These are phyloP conservation scores for Kappamyces sp. DNA, from an alignment of 192 early-diverging fungal species.

Conservation along the genomic window DNA sequence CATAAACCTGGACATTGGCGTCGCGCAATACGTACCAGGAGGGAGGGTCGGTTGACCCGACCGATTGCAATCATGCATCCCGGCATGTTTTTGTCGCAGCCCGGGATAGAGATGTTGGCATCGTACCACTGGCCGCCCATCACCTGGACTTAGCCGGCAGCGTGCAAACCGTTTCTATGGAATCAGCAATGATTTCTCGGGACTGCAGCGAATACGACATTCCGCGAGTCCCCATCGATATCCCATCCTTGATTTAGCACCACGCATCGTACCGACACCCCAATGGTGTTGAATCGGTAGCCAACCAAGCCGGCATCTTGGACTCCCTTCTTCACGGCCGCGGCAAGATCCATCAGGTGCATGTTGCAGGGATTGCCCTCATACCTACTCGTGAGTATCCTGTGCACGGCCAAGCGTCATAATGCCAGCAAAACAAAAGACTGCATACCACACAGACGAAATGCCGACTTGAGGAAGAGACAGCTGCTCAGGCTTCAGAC, in stretches of 20 bases:
- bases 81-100: constrained; percentile 91
- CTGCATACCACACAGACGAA: constrained; percentile 66
- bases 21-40: constrained; percentile 54
- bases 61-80: constrained; percentile 95
- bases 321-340: constrained; percentile 89
- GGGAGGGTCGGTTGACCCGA: constrained; percentile 88
- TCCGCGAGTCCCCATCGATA: constrained; percentile 93
- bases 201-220: constrained; percentile 97
- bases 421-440: background rate
- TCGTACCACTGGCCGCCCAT: constrained; percentile 99
- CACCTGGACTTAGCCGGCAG: constrained; percentile 37
- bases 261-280: constrained; percentile 52
- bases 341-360: constrained; percentile 88
- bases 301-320: constrained; percentile 82
- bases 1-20: constrained; percentile 56
- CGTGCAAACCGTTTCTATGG: constrained; percentile 84
- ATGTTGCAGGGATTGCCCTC: constrained; percentile 99
- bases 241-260: constrained; percentile 59
- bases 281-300: constrained; percentile 97
- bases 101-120: constrained; percentile 93
- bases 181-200: constrained; percentile 97
- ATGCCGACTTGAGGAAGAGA: constrained; percentile 92
- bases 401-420: background rate
- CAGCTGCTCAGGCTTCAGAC: constrained; percentile 77
- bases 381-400: constrained; percentile 63